Conservation (phyloP, 2,329 filamentous ascomycete genomes). For the Microdochium paspali region DNA sequence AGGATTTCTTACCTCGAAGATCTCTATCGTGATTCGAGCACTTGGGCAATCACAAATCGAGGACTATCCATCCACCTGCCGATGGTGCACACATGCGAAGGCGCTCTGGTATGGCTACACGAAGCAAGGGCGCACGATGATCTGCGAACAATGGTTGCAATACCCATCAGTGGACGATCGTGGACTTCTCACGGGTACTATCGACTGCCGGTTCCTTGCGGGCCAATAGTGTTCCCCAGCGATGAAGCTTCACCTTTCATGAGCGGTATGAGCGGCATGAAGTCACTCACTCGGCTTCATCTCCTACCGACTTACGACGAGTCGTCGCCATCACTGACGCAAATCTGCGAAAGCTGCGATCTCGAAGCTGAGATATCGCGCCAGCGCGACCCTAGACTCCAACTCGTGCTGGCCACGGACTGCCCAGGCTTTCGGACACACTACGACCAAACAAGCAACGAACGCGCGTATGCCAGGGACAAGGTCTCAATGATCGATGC, state of each 20-base stretch:
- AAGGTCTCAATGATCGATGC: no score
- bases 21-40: neutral
- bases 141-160: neutral
- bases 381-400: no score
- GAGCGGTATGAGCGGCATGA: no score
- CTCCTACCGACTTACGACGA: no score
- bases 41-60: neutral
- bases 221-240: neutral
- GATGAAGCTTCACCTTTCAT: neutral
- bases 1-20: neutral
- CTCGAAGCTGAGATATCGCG: no score
- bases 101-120: neutral
- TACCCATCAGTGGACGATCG: neutral
- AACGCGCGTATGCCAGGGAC: no score
- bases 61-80: neutral
- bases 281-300: no score
- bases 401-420: no score
- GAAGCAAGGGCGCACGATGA: neutral
- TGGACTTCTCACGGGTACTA: neutral
- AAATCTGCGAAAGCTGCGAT: no score
- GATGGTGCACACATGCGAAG: neutral
- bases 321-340: no score
- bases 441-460: no score
- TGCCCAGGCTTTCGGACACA: no score
- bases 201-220: neutral